A percentile compares a stretch with the other conserved stretches of the same genome.
Evolutionary conservation across 1,284 basidiomycete genomes (phyloP).

Genomic region (Fomes fomentarius): DNA sequence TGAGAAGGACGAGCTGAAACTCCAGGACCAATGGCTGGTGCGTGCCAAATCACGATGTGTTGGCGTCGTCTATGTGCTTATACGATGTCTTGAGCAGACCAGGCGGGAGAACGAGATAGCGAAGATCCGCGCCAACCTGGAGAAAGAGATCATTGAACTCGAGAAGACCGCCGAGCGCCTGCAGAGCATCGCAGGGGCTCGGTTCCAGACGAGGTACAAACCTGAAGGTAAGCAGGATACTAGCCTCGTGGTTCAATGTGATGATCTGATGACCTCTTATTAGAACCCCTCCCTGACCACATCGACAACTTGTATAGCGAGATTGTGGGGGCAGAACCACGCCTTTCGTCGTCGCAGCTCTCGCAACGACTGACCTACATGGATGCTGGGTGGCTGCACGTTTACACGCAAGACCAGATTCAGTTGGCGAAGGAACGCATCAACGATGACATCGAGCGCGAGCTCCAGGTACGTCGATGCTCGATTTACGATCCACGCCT

Average conservation of each 20-base stretch:
- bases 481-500: neutral
- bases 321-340: conserved; percentile 34
- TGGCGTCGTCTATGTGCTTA: neutral
- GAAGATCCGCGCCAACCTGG: conserved; percentile 55
- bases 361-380: conserved; percentile 35
- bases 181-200: conserved; percentile 5
- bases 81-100: conserved; percentile 40
- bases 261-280: neutral
- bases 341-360: conserved; percentile 18
- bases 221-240: conserved; percentile 17
- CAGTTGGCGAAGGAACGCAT: conserved; percentile 54
- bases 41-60: conserved; percentile 24
- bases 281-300: conserved; percentile 43
- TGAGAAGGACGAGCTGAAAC: conserved; percentile 68
- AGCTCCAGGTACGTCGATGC: conserved; percentile 55
- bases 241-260: too few relatives aligned
- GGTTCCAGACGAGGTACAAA: conserved; percentile 6
- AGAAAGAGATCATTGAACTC: conserved; percentile 60
- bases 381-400: conserved; percentile 68
- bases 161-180: conserved; percentile 50
- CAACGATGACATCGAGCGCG: conserved; percentile 65
- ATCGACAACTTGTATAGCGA: conserved; percentile 60
- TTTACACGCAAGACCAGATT: conserved; percentile 54
- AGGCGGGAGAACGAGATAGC: conserved; percentile 56
- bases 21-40: conserved; percentile 75